Percentiles rank a stretch among this genome's conserved stretches.
Evolutionary conservation across 768 basidiomycete species (phyloP).

Genomic region (Cyclocybe cylindracea): DNA sequence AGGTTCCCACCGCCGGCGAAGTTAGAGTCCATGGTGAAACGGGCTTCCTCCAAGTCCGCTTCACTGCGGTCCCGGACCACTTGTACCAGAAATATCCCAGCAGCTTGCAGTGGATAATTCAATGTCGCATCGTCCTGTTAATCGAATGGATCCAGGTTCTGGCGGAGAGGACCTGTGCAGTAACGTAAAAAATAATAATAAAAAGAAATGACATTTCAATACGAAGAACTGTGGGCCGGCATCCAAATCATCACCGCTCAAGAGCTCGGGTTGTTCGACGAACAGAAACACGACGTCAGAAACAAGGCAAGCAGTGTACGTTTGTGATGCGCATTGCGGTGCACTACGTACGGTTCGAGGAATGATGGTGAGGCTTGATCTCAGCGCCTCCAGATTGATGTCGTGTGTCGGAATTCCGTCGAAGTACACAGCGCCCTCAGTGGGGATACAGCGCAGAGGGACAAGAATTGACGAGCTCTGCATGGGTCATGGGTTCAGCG

Average conservation of each 20-base stretch:
- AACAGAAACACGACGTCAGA: background rate
- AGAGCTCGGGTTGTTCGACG: conserved; percentile 40
- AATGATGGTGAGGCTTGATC: conserved; percentile 63
- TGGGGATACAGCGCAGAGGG: conserved; percentile 56
- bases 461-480: conserved; percentile 61
- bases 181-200: background rate
- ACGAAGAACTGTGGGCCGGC: too few relatives aligned
- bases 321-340: conserved; percentile 38
- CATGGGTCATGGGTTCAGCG: background rate
- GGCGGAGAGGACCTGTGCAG: conserved; percentile 56
- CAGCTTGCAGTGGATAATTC: conserved; percentile 40
- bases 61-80: conserved; percentile 12
- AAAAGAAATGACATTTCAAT: background rate
- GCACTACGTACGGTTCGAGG: conserved; percentile 44
- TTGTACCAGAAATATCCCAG: conserved; percentile 41
- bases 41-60: conserved; percentile 41
- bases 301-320: conserved; percentile 34
- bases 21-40: conserved; percentile 46
- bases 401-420: conserved; percentile 51
- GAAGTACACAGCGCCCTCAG: conserved; percentile 55
- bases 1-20: conserved; percentile 64
- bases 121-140: conserved; percentile 52
- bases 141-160: conserved; percentile 69
- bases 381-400: conserved; percentile 57
- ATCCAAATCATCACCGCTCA: conserved; percentile 37